Evolutionary conservation across 108 stramenopile genomes (phyloP), one percentile per base, ranked within the genome.

Genomic region (Cyclotella sp.): DNA sequence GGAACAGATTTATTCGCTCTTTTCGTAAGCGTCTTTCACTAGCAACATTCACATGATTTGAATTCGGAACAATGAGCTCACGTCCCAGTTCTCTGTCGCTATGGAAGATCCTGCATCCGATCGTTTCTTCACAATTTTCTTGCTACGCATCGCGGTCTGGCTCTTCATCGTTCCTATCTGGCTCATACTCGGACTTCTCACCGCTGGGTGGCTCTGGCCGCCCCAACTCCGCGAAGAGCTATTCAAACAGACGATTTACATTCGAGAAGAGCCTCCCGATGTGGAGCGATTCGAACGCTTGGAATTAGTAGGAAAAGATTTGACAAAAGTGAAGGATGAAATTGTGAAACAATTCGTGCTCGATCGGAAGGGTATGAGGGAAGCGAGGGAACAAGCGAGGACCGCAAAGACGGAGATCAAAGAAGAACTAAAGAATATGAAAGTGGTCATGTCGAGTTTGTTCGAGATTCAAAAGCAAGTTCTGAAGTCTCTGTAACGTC

Each of bases 171-270:
- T 92, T 24, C 93, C 93, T 0, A 57, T 85, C 10, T 94, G 93
- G 93, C 61, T 95, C 3, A 57, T 87, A 5, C 16, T 82, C 5
- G 93, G 93, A 41, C 52, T 91, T 24, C 67, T 80, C 6, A 86
- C 91, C 0, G 89, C 82, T n/a, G 93, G 93, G 21, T 81, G 82
- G 70, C 52, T 95, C 41, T 95, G 93, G 93, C 93, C 93, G 21
- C 91, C 93, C 16, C 93, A 95, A 70, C 84, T 95, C 12, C 89
- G 93, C n/a, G 91, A 95, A 62, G 87, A 79, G 40, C 76, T 94
- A 19, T 91, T 94, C 67, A 87, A 88, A 30, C 90, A 92, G 71
- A 87, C 72, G 51, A 88, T 88, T 21, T 86, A 88, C 0, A 76
- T 86, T 79, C 53, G 87, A 85, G 68, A 75, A 77, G 76, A 89